Evolutionary conservation across 768 basidiomycete species (phyloP).

Genomic region (Leucocoprinus birnbaumii): DNA sequence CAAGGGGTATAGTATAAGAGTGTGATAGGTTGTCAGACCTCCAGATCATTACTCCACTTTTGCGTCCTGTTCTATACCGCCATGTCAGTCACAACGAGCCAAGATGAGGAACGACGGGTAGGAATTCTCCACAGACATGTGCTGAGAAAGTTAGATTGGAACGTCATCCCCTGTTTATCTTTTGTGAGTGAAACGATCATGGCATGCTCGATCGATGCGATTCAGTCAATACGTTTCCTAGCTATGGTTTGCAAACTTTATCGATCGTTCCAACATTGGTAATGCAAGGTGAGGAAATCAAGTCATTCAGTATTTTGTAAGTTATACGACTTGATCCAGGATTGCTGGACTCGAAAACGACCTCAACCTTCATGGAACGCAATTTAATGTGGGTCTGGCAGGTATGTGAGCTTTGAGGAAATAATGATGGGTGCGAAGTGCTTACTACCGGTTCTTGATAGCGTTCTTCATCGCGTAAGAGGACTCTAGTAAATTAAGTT

Average conservation of each 20-base stretch:
- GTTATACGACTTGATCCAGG: slow-evolving; percentile 3
- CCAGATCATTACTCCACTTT: too few species aligned
- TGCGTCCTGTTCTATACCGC: too few species aligned
- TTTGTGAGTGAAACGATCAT: slow-evolving; percentile 20
- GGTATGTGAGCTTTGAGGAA: not conserved
- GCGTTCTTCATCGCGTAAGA: slow-evolving; percentile 1
- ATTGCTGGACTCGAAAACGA: slow-evolving; percentile 23
- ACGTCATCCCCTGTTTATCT: slow-evolving; percentile 28
- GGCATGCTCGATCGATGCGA: slow-evolving; percentile 11
- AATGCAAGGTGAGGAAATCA: slow-evolving; percentile 17
- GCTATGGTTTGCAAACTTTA: slow-evolving; percentile 15
- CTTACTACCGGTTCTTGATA: not conserved
- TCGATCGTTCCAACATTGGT: slow-evolving; percentile 28
- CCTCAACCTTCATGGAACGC: slow-evolving; percentile 22
- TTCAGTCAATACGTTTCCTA: not conserved
- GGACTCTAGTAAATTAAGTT: not conserved
- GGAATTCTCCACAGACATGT: slow-evolving; percentile 2
- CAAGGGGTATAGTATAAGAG: too few species aligned
- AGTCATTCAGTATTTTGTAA: too few species aligned
- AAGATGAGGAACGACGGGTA: not conserved
- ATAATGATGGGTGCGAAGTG: too few species aligned
- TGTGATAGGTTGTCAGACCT: not conserved
- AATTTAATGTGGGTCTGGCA: slow-evolving; percentile 22
- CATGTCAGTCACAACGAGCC: not conserved
- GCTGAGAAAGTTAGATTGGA: slow-evolving; percentile 29